Conservation (phyloP, 768 basidiomycete species). For the Nidularia sp. region DNA sequence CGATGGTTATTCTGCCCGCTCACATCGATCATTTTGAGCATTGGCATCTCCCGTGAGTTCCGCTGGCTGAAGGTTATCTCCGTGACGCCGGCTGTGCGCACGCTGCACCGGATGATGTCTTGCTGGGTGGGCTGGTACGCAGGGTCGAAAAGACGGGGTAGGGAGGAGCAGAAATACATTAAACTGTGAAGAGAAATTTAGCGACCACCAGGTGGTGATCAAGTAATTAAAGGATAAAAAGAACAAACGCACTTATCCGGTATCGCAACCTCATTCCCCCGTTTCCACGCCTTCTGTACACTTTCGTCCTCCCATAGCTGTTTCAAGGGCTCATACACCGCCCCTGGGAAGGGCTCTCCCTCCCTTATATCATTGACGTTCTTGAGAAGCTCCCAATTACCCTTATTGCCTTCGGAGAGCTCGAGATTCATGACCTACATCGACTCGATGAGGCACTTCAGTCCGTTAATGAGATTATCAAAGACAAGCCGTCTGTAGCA, state of each 20-base stretch:
- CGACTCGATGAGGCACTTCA: conserved; percentile 78
- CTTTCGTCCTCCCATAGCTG: conserved; percentile 74
- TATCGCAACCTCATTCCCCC: conserved; percentile 88
- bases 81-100: conserved; percentile 87
- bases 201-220: neutral
- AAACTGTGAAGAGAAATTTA: conserved; percentile 35
- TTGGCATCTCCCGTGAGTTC: conserved; percentile 73
- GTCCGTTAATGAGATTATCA: conserved; percentile 84
- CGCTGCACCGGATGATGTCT: conserved; percentile 83
- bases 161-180: conserved; percentile 70
- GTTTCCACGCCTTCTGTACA: conserved; percentile 71
- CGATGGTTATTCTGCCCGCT: conserved; percentile 92
- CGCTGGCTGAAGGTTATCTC: conserved; percentile 79
- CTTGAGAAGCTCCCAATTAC: conserved; percentile 60
- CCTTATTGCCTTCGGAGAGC: conserved; percentile 56
- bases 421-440: conserved; percentile 87
- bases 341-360: conserved; percentile 72
- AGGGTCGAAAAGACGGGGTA: conserved; percentile 78
- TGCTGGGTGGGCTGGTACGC: conserved; percentile 74
- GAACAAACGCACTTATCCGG: conserved; percentile 75
- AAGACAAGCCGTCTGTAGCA: conserved; percentile 90
- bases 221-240: neutral
- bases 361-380: conserved; percentile 70
- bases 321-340: conserved; percentile 64
- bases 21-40: conserved; percentile 68